Conservation (phyloP, 192 early-diverging fungal species). For the Coemansia sp. region DNA sequence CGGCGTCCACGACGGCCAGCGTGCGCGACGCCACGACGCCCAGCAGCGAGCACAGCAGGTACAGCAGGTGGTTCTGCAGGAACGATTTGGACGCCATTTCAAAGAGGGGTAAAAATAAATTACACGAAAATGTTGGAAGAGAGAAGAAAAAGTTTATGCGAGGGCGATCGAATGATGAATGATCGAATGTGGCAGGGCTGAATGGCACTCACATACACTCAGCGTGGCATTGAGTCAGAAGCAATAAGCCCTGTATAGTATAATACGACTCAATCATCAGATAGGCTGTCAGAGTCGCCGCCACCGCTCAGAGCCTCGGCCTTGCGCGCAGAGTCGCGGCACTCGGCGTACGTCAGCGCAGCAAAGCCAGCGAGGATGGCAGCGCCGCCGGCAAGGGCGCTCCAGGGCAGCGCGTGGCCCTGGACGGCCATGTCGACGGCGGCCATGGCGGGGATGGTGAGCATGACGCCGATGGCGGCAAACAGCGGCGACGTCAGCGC, state of each 20-base stretch:
- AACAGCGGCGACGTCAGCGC: constrained; percentile 70
- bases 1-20: constrained; percentile 38
- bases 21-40: constrained; percentile 31
- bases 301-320: not conserved
- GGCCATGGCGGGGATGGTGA: constrained; percentile 76
- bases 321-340: constrained; percentile 41
- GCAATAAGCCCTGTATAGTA: no score
- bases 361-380: constrained; percentile 62
- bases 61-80: constrained; percentile 53
- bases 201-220: no score
- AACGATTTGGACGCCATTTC: constrained; percentile 31
- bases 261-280: no score
- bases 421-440: constrained; percentile 59
- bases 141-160: not conserved
- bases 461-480: constrained; percentile 81
- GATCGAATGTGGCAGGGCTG: no score
- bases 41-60: constrained; percentile 45
- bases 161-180: no score
- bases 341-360: constrained; percentile 54
- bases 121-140: not conserved
- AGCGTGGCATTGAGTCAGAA: no score
- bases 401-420: constrained; percentile 56
- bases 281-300: no score
- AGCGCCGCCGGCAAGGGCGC: constrained; percentile 57
- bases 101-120: not conserved